phyloP scores from a whole-genome alignment of 371 early-diverging fungal species.

The Mortierella sp. region DNA sequence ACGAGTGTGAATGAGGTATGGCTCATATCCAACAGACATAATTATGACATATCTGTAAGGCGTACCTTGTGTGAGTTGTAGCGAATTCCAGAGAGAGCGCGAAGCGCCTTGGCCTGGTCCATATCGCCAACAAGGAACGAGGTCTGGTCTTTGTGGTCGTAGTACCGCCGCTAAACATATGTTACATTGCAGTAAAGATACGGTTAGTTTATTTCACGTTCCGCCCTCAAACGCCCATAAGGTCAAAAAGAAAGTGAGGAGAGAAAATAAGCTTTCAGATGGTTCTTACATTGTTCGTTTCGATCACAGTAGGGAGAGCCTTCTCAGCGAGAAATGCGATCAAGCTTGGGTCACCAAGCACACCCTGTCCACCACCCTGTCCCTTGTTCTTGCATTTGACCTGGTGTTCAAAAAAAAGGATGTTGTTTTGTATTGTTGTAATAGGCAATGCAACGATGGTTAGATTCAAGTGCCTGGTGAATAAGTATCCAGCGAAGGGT shows the following conservation, averaged over 20 bases:
- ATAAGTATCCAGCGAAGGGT: background rate
- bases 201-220: no score
- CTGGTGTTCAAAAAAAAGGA: background rate
- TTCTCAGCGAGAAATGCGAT: background rate
- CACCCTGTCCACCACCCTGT: background rate
- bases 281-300: background rate
- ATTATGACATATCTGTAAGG: background rate
- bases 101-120: slow-evolving; percentile 7
- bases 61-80: slow-evolving; percentile 7
- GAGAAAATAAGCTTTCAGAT: no score
- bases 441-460: background rate
- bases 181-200: background rate
- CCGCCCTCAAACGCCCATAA: background rate
- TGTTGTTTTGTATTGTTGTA: background rate
- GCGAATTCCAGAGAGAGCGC: background rate
- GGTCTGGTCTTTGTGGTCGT: background rate
- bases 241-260: no score
- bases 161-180: background rate
- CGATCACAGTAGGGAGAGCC: background rate
- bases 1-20: background rate
- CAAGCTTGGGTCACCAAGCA: background rate
- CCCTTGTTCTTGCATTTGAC: background rate
- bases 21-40: background rate
- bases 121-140: slow-evolving; percentile 10
- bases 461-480: background rate